These are phyloP conservation scores for Aspergillus steynii DNA, from an alignment of 495 filamentous ascomycete genomes.

Conservation along the genomic window DNA sequence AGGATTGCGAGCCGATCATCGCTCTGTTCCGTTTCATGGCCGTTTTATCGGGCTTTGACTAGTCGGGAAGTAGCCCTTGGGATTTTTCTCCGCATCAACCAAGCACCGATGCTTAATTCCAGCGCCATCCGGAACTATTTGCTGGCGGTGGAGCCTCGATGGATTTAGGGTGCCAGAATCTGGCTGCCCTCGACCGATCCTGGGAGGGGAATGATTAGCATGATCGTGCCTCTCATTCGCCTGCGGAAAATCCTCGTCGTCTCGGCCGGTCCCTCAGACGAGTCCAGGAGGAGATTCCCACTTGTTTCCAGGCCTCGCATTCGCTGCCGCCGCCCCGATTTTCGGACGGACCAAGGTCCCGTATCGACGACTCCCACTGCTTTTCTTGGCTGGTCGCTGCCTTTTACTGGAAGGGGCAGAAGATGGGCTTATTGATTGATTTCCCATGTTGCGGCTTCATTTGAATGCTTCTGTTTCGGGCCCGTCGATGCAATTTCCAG, in stretches of 20 bases:
- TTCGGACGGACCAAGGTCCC: neutral
- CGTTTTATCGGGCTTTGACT: neutral
- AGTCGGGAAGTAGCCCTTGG: neutral
- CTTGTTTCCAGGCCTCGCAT: neutral
- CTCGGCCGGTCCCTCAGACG: neutral
- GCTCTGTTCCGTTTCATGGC: too few species aligned
- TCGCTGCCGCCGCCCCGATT: neutral
- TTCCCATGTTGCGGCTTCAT: too few species aligned
- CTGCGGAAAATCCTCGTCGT: slow-evolving; percentile 1
- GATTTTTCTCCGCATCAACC: slow-evolving; percentile 18
- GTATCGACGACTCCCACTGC: too few species aligned
- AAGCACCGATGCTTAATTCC: slow-evolving; percentile 15
- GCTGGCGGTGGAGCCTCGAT: slow-evolving; percentile 16
- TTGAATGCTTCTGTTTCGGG: too few species aligned
- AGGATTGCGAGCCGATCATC: too few species aligned
- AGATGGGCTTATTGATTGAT: too few species aligned
- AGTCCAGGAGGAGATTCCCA: too few species aligned
- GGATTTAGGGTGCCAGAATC: neutral
- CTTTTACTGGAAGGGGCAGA: too few species aligned
- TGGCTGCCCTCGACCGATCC: slow-evolving; percentile 15
- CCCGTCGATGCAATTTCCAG: too few species aligned
- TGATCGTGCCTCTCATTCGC: slow-evolving; percentile 13
- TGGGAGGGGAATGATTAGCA: slow-evolving; percentile 14
- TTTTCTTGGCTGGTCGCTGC: too few species aligned
- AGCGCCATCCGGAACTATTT: slow-evolving; percentile 24